A percentile compares a stretch with the other conserved stretches of the same genome.
phyloP scores from a whole-genome alignment of 805 yeast species.

The Hanseniaspora vineae region DNA sequence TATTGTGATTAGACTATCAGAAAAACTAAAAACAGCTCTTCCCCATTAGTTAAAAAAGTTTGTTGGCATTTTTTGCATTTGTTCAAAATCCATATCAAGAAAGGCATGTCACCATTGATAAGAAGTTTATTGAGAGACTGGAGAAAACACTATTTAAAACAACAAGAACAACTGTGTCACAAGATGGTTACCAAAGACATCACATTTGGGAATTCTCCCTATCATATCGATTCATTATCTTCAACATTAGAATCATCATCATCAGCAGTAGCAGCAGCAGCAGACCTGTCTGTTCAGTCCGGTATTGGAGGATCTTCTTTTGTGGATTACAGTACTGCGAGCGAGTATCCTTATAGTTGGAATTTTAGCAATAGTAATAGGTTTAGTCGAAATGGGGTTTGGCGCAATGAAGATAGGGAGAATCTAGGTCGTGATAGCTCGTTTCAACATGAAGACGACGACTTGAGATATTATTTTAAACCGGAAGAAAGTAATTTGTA shows the following conservation, averaged over 20 bases:
- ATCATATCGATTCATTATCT: no score
- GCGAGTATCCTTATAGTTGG: background rate
- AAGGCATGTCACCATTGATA: background rate
- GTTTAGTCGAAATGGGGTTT: background rate
- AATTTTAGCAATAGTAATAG: background rate
- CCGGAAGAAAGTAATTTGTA: conserved; percentile 24
- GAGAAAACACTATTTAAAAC: conserved; percentile 12
- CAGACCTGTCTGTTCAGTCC: no score
- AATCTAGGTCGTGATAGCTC: background rate
- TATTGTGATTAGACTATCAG: no score
- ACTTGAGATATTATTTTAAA: conserved; percentile 10
- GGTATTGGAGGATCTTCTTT: no score
- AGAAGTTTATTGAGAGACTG: conserved; percentile 21
- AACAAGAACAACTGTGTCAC: background rate
- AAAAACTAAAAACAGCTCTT: no score
- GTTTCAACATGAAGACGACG: background rate
- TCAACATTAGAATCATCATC: no score
- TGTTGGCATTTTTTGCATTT: no score
- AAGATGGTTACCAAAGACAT: background rate
- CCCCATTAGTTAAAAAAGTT: no score
- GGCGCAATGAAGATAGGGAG: background rate
- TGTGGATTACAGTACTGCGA: no score
- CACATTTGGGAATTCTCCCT: background rate
- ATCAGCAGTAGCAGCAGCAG: no score
- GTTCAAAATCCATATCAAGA: no score